These are phyloP conservation scores for Zasmidium cellare DNA, from an alignment of 2,329 filamentous ascomycete species.

Conservation along the genomic window DNA sequence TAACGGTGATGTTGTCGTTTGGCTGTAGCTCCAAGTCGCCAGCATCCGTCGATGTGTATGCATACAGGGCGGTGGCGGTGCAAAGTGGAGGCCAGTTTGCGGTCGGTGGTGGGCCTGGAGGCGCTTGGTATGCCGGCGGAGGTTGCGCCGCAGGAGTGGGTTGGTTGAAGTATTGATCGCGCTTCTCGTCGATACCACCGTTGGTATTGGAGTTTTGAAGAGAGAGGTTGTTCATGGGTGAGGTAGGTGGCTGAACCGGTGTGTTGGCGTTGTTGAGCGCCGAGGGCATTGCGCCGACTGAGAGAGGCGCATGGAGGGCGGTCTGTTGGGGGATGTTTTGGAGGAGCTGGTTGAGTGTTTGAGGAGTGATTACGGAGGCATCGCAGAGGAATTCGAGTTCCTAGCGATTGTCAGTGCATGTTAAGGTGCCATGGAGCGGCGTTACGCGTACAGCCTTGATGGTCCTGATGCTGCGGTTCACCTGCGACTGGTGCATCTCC, in stretches of 20 bases:
- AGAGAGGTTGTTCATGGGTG: slow-evolving; percentile 35
- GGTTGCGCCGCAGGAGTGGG: slow-evolving; percentile 44
- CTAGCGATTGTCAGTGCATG: slow-evolving; percentile 48
- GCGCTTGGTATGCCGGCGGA: slow-evolving; percentile 55
- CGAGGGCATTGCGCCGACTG: slow-evolving; percentile 38
- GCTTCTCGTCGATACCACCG: slow-evolving; percentile 32
- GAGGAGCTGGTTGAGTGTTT: slow-evolving; percentile 73
- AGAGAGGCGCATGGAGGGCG: slow-evolving; percentile 48
- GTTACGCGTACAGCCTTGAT: slow-evolving; percentile 72
- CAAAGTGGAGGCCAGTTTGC: slow-evolving; percentile 58
- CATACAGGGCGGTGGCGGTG: slow-evolving; percentile 78
- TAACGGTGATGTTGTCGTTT: slow-evolving; percentile 76
- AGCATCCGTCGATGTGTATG: slow-evolving; percentile 75
- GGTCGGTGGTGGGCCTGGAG: slow-evolving; percentile 45
- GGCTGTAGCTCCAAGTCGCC: slow-evolving; percentile 80
- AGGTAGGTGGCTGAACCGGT: slow-evolving; percentile 26
- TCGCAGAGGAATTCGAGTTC: slow-evolving; percentile 90
- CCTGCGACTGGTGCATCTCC: slow-evolving; percentile 57
- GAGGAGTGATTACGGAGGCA: slow-evolving; percentile 72
- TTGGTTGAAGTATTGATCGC: slow-evolving; percentile 40
- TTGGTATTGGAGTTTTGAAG: slow-evolving; percentile 33
- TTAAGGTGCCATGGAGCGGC: not conserved
- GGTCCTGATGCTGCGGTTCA: slow-evolving; percentile 81
- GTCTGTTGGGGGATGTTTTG: slow-evolving; percentile 72
- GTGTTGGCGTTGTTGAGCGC: slow-evolving; percentile 19